Base-by-base conservation (phyloP, 2,329 filamentous ascomycete species). In the Samsoniella hepiali region DNA sequence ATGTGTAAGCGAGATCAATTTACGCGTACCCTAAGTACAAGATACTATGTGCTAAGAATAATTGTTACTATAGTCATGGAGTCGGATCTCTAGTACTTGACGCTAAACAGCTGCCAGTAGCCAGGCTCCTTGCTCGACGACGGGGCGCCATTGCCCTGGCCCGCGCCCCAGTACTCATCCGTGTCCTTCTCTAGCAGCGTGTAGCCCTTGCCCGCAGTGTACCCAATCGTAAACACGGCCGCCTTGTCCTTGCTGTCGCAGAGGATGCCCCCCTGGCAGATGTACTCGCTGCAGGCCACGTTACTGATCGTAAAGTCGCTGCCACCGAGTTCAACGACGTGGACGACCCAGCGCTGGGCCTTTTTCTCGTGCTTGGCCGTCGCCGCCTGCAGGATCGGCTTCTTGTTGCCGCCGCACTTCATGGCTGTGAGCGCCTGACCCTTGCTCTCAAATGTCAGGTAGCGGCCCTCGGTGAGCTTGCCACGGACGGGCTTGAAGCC, bases 401-500 rank as follows among this genome's bases (percentile, higher is more conserved):
- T 57, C 55, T 66, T 59, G 38, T 40, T 47, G 32, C 32, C 22
- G 45, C 71, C 70, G 4, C 69, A 63, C 60, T 77, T 78, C 34
- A 31, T 58, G 44, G 51, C 56, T 8, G 72, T 72, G 17, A 84
- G 73, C 0, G 81, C 81, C 22, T 69, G 73, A n/a, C 78, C 78
- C 40, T 73, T 70, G 61, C 73, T 71, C 68, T 83, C 82, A 61
- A 85, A 80, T 5, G 80, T 79, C 15, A 85, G 74, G 67, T 80
- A 84, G 22, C 82, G 80, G 11, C 83, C 83, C 68, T 85, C 83
- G 5, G 81, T 84, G 32, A 85, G 72, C 29, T 77, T 74, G 1
- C 83, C 83, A 3, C 82, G 74, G 36, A 82, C 75, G 38, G 76
- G 68, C 71, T 86, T 86, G 76, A 79, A 85, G 1, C 83, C 83